These are phyloP conservation scores for Picea sitchensis DNA, from an alignment of 75 land plant genomes.

Conservation along the genomic window DNA sequence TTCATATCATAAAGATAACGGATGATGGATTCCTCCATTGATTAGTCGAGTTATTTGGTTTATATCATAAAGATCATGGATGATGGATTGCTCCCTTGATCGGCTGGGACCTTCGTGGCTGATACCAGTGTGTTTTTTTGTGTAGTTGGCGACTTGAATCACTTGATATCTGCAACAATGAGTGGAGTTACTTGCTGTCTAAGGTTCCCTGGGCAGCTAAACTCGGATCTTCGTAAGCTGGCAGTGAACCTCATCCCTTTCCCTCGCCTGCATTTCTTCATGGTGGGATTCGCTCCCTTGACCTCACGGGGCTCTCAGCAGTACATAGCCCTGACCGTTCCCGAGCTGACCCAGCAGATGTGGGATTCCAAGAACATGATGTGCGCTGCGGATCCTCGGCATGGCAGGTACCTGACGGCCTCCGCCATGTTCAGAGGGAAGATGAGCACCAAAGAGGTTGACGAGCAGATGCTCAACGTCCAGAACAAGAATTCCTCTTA, in stretches of 20 bases:
- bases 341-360: conserved; percentile 56
- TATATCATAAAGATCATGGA: background rate
- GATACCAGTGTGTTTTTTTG: background rate
- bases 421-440: conserved; percentile 51
- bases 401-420: conserved; percentile 41
- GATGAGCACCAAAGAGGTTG: conserved; percentile 55
- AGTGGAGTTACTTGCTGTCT: conserved; percentile 52
- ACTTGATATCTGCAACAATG: conserved; percentile 54
- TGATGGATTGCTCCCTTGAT: background rate
- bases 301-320: conserved; percentile 39
- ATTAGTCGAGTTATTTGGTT: background rate
- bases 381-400: conserved; percentile 38
- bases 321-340: conserved; percentile 43
- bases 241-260: conserved; percentile 46
- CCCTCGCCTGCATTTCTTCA: conserved; percentile 52
- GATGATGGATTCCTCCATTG: too few species aligned
- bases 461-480: conserved; percentile 47
- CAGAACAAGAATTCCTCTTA: conserved; percentile 57
- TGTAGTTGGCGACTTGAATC: conserved; percentile 48
- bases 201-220: conserved; percentile 47
- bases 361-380: conserved; percentile 51
- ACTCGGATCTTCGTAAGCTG: conserved; percentile 37
- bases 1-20: background rate
- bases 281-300: conserved; percentile 32
- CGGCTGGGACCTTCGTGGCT: background rate